These are phyloP conservation scores for Beauveria pseudobassiana DNA, from an alignment of 2,329 filamentous ascomycete genomes.

Conservation along the genomic window DNA sequence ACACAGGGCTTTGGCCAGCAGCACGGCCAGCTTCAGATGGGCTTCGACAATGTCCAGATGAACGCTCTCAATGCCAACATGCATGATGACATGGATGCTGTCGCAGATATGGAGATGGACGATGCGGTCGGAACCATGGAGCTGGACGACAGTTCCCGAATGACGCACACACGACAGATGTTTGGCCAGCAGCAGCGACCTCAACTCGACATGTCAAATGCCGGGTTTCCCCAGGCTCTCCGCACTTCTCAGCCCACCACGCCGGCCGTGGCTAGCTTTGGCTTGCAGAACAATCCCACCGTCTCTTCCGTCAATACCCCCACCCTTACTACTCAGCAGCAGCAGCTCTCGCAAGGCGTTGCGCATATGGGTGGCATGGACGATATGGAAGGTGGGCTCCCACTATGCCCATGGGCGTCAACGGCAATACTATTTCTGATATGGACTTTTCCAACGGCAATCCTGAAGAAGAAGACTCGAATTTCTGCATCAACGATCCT, in stretches of 20 bases:
- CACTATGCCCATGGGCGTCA: conserved; percentile 53
- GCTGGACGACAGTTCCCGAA: conserved; percentile 53
- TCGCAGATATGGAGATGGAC: conserved; percentile 97
- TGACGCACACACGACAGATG: conserved; percentile 62
- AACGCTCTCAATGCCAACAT: conserved; percentile 31
- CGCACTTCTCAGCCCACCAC: conserved; percentile 82
- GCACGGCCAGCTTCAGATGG: conserved; percentile 18
- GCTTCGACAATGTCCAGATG: conserved; percentile 28
- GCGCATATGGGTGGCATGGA: conserved; percentile 41
- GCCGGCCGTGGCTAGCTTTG: conserved; percentile 68
- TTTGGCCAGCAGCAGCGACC: conserved; percentile 59
- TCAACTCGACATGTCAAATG: conserved; percentile 73
- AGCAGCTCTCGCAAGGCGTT: conserved; percentile 53
- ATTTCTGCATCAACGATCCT: conserved; percentile 77
- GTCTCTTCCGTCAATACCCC: conserved; percentile 97
- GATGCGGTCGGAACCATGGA: conserved; percentile 65
- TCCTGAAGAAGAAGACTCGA: conserved; percentile 31
- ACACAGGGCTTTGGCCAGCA: conserved; percentile 23
- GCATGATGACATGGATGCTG: conserved; percentile 67
- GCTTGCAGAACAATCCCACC: conserved; percentile 85
- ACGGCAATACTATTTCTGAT: conserved; percentile 42
- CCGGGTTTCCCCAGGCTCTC: conserved; percentile 68
- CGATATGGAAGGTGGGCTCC: conserved; percentile 68
- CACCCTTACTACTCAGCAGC: conserved; percentile 72
- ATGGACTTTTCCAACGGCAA: conserved; percentile 41